Evolutionary conservation across 495 filamentous ascomycete species (phyloP).

Genomic region (Mytilinidion resinicola): DNA sequence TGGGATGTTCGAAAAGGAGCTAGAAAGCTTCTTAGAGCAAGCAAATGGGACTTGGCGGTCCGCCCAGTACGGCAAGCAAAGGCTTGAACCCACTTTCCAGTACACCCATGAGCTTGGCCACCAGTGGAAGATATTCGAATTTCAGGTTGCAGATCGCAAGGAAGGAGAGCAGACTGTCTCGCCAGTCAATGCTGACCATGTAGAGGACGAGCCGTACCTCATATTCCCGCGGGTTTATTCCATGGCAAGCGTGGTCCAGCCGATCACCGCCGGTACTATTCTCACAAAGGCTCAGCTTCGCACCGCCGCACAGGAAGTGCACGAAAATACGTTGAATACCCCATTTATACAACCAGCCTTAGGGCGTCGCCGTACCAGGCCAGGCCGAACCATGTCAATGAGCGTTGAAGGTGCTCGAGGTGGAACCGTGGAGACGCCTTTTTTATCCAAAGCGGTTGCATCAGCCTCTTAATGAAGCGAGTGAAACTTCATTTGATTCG

Average conservation of each 20-base stretch:
- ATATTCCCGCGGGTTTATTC: constrained; percentile 5
- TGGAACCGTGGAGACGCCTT: too few relatives aligned
- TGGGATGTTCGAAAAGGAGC: not conserved
- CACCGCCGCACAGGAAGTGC: constrained; percentile 1
- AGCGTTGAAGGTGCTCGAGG: too few relatives aligned
- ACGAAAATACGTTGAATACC: too few relatives aligned
- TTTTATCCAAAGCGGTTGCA: too few relatives aligned
- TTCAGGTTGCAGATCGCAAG: not conserved
- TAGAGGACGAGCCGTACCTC: constrained; percentile 3
- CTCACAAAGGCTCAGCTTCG: not conserved
- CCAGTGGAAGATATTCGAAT: not conserved
- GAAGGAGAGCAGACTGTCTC: not conserved
- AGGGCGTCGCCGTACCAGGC: too few relatives aligned
- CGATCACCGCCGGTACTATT: constrained; percentile 6
- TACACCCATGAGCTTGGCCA: not conserved
- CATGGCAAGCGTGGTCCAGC: not conserved
- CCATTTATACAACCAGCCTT: too few relatives aligned
- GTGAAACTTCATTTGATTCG: too few relatives aligned
- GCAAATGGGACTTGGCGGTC: not conserved
- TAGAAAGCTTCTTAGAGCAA: not conserved
- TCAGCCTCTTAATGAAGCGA: too few relatives aligned
- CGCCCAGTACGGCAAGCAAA: constrained; percentile 2
- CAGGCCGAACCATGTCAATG: too few relatives aligned
- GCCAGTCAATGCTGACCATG: not conserved
- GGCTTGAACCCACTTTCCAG: constrained; percentile 2